These are phyloP conservation scores for Tolypocladium tropicale DNA, from an alignment of 2,329 filamentous ascomycete species.

Conservation along the genomic window DNA sequence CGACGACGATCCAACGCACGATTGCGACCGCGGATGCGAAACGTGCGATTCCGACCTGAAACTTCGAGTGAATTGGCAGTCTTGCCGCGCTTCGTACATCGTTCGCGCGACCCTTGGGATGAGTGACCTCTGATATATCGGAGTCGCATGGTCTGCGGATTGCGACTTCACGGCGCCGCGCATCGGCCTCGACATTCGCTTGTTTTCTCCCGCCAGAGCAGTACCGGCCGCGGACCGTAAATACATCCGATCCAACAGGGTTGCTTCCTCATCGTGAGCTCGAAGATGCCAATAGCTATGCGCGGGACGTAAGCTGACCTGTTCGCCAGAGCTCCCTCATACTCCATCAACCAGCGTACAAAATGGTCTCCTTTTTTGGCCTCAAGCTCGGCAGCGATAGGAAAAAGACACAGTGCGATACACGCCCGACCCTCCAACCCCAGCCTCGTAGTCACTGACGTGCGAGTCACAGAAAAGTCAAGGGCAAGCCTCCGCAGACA, in stretches of 20 bases:
- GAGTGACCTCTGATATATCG: no score
- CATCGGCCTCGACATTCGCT: no score
- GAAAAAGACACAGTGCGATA: constrained; percentile 41
- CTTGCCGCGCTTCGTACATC: no score
- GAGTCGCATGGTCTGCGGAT: neutral
- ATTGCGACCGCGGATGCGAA: neutral
- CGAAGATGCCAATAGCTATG: neutral
- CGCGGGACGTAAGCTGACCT: neutral
- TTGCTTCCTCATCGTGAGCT: neutral
- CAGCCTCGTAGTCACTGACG: neutral
- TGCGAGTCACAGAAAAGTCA: constrained; percentile 10
- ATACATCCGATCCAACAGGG: neutral
- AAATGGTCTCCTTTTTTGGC: constrained; percentile 50
- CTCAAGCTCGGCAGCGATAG: constrained; percentile 45
- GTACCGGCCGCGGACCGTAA: neutral
- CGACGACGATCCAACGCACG: neutral
- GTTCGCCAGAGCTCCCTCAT: neutral
- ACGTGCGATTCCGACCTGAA: neutral
- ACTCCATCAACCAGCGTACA: neutral
- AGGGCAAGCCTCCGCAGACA: constrained; percentile 13
- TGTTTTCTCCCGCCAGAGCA: neutral
- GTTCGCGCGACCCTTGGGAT: neutral
- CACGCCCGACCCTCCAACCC: neutral
- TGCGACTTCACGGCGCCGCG: no score
- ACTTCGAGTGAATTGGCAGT: neutral